Evolutionary conservation across 805 yeast species (phyloP).

Genomic region (Sungouiozyma ichnusensis): DNA sequence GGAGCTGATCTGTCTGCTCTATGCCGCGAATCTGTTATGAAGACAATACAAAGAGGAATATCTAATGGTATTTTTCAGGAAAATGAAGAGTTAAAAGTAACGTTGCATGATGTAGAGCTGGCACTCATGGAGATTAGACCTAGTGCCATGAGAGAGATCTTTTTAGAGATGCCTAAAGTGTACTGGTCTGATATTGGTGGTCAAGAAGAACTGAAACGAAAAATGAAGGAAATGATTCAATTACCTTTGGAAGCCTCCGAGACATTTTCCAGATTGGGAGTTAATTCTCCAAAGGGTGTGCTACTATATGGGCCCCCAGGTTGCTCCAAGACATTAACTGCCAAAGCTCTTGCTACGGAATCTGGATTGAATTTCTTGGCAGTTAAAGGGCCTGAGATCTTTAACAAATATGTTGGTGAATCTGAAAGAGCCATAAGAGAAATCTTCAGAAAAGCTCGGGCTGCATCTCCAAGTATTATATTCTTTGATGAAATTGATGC

Average conservation of each 20-base stretch:
- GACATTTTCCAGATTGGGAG: conserved; percentile 66
- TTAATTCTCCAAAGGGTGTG: conserved; percentile 87
- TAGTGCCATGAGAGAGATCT: conserved; percentile 93
- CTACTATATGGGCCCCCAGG: conserved; percentile 97
- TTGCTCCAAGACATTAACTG: conserved; percentile 89
- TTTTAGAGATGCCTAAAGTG: conserved; percentile 88
- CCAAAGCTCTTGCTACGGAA: conserved; percentile 92
- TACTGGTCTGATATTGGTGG: conserved; percentile 96
- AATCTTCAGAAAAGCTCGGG: conserved; percentile 84
- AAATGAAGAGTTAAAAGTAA: conserved; percentile 36
- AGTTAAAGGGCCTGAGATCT: conserved; percentile 93
- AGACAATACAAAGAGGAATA: conserved; percentile 58
- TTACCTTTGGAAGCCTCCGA: conserved; percentile 78
- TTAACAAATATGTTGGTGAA: conserved; percentile 94
- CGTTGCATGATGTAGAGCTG: conserved; percentile 47
- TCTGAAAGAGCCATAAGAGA: conserved; percentile 89
- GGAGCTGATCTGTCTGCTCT: conserved; percentile 92
- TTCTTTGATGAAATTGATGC: conserved; percentile 98
- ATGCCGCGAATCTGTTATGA: conserved; percentile 80
- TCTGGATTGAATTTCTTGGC: conserved; percentile 89
- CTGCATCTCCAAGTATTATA: conserved; percentile 88
- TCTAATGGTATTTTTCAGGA: conserved; percentile 13
- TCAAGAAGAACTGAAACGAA: conserved; percentile 69
- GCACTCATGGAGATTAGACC: conserved; percentile 81
- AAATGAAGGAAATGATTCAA: conserved; percentile 82